These are phyloP conservation scores for Neonectria sp. DNA, from an alignment of 2,329 filamentous ascomycete species.

Conservation along the genomic window DNA sequence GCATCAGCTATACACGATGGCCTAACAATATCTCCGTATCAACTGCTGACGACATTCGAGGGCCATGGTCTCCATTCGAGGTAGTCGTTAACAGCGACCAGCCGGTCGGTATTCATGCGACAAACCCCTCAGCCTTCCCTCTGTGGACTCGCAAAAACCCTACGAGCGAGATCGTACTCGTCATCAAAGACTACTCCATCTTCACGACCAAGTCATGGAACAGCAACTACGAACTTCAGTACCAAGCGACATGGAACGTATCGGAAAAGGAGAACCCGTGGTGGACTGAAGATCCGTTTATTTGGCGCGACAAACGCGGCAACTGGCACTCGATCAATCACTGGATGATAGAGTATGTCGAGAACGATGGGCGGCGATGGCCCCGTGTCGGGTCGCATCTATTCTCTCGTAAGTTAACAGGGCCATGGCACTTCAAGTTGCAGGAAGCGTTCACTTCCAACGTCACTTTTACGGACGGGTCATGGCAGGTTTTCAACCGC, in stretches of 20 bases:
- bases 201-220: constrained; percentile 16
- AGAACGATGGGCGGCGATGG: constrained; percentile 45
- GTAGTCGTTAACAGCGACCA: constrained; percentile 29
- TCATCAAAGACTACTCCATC: constrained; percentile 23
- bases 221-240: constrained; percentile 25
- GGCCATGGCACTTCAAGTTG: constrained; percentile 50
- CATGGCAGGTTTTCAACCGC: constrained; percentile 55
- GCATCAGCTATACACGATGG: constrained; percentile 12
- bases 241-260: constrained; percentile 32
- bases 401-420: constrained; percentile 45
- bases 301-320: constrained; percentile 53
- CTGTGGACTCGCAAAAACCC: constrained; percentile 40
- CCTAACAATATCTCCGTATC: constrained; percentile 48
- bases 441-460: constrained; percentile 49
- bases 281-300: constrained; percentile 51
- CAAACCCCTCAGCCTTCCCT: constrained; percentile 60
- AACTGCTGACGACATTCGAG: constrained; percentile 33
- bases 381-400: constrained; percentile 50
- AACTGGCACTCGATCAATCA: constrained; percentile 53
- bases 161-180: constrained; percentile 25
- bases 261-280: constrained; percentile 28
- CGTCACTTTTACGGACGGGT: constrained; percentile 57
- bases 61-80: constrained; percentile 34
- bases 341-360: constrained; percentile 48
- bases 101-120: constrained; percentile 33